These are phyloP conservation scores for Neofusicoccum umdonicola DNA, from an alignment of 2,329 filamentous ascomycete species.

Conservation along the genomic window DNA sequence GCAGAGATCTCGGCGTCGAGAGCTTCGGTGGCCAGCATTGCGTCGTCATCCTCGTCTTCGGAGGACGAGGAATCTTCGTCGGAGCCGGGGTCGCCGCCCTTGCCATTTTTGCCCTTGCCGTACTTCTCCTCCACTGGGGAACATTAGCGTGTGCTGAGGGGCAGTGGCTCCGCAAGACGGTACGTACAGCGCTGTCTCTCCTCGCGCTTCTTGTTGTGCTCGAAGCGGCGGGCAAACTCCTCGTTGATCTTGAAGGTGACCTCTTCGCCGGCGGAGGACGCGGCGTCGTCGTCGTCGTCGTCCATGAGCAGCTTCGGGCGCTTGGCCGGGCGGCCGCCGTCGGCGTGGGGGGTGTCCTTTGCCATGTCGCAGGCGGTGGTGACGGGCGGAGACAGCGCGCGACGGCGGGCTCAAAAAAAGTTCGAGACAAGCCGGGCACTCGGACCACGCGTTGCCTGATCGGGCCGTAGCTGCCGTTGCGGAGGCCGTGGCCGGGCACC, in stretches of 20 bases:
- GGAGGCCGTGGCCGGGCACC: not conserved
- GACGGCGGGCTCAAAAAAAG: slow-evolving; percentile 10
- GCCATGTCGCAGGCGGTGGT: not conserved
- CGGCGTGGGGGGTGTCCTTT: not conserved
- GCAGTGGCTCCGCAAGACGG: not conserved
- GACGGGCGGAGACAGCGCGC: slow-evolving; percentile 12
- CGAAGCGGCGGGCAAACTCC: slow-evolving; percentile 84
- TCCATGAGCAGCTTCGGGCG: slow-evolving; percentile 36
- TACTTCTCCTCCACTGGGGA: slow-evolving; percentile 83
- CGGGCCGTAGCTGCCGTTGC: not conserved
- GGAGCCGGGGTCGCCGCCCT: slow-evolving; percentile 59
- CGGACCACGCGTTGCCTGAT: slow-evolving; percentile 6
- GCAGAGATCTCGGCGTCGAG: slow-evolving; percentile 85
- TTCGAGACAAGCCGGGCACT: slow-evolving; percentile 1
- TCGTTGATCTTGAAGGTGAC: slow-evolving; percentile 74
- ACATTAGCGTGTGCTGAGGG: slow-evolving; percentile 23
- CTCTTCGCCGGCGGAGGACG: slow-evolving; percentile 25
- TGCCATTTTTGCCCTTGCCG: slow-evolving; percentile 48
- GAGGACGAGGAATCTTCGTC: slow-evolving; percentile 47
- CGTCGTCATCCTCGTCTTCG: slow-evolving; percentile 87
- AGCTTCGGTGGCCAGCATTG: slow-evolving; percentile 78
- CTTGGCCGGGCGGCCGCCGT: slow-evolving; percentile 29
- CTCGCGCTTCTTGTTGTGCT: slow-evolving; percentile 96
- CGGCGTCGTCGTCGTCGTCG: slow-evolving; percentile 27
- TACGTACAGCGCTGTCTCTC: slow-evolving; percentile 69